Evolutionary conservation across 2,329 filamentous ascomycete genomes (phyloP), one percentile per base, ranked within the genome.

Genomic region (Colletotrichum camelliae): DNA sequence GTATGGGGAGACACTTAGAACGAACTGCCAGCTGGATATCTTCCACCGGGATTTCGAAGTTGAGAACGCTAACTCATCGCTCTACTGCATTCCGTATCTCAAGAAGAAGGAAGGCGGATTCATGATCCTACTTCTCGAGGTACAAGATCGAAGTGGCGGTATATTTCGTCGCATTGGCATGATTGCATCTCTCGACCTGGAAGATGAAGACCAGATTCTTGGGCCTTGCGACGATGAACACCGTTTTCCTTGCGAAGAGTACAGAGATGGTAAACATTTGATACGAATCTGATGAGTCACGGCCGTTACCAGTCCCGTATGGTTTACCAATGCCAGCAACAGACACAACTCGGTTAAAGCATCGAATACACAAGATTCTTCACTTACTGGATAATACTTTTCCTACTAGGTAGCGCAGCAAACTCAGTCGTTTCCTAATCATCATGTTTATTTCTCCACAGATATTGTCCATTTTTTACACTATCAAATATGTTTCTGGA

Each of bases 251-350:
- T 61, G 29, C n/a, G 31, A 61, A 35, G 58, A 35, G 6, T 9
- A 35, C 7, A 27, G 58, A 12, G 16, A 15, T n/a, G 58, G 58
- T 5, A 31, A n/a, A 61, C 58, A 61, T 21, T 6, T 61, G 29
- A 24, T 61, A 61, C 58, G 58, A 35, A 33, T 61, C 15, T 35
- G 3, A 39, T 21, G 43, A 48, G 43, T 21, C n/a, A 13, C 10
- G n/a, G n/a, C 1, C 6, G 6, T 7, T 21, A 0, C 13, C 0
- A 48, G 10, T 2, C 4, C 18, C 9, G 9, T 43, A 5, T 43
- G 1, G 0, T 43, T 2, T 4, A 43, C 18, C 18, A 18, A n/a
- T 43, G 2, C 18, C 18, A 43, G 39, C 5, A 12, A 43, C 39
- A n/a, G 18, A 3, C 3, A 43, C 39, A 12, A 4, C 2, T 43